phyloP scores from a whole-genome alignment of 768 basidiomycete genomes.

The Xerocomellus amylosporus region DNA sequence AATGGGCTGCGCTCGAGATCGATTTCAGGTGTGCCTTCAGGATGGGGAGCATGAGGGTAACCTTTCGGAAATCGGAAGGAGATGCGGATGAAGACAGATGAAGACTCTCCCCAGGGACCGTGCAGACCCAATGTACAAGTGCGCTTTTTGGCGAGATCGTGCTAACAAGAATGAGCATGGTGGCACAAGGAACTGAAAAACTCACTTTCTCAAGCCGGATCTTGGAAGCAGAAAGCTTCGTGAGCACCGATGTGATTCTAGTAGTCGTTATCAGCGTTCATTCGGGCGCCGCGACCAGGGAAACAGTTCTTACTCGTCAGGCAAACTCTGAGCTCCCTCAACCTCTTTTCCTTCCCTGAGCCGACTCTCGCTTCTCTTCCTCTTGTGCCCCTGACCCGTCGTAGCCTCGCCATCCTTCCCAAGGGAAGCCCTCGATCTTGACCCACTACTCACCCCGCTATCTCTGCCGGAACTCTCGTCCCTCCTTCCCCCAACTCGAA shows the following conservation, averaged over 20 bases:
- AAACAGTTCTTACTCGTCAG: conserved; percentile 61
- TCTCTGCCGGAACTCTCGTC: conserved; percentile 57
- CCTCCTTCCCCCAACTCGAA: conserved; percentile 58
- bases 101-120: conserved; percentile 88
- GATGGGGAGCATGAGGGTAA: conserved; percentile 65
- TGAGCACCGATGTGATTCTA: conserved; percentile 73
- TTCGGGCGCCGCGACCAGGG: neutral
- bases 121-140: conserved; percentile 84
- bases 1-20: conserved; percentile 83
- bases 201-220: conserved; percentile 83
- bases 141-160: conserved; percentile 67
- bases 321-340: conserved; percentile 50
- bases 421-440: conserved; percentile 40
- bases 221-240: conserved; percentile 61
- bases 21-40: conserved; percentile 66
- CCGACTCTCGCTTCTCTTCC: conserved; percentile 49
- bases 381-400: conserved; percentile 18
- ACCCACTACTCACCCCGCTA: conserved; percentile 44
- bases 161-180: conserved; percentile 37
- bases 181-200: neutral
- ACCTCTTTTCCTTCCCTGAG: conserved; percentile 30
- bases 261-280: neutral
- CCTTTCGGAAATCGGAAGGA: conserved; percentile 85
- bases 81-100: conserved; percentile 81
- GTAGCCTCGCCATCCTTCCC: conserved; percentile 13